Conservation (phyloP, 2,329 filamentous ascomycete species). For the Emericellopsis cladophorae region DNA sequence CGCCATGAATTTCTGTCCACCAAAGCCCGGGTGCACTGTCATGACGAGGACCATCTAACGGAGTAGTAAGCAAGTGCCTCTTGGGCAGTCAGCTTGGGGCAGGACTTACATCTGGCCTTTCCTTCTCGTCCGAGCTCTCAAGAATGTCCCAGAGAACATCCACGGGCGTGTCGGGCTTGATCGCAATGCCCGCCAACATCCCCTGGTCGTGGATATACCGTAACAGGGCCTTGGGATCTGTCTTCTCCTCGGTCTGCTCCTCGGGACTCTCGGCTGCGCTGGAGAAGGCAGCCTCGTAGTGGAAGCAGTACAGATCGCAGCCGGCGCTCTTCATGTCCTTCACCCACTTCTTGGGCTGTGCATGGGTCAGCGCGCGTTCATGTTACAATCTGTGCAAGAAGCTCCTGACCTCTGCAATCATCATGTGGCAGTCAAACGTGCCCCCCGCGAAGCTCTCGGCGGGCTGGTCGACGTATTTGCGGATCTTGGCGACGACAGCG, state of each 20-base stretch:
- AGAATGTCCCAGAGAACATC: constrained; percentile 88
- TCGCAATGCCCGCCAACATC: constrained; percentile 84
- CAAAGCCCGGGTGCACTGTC: constrained; percentile 96
- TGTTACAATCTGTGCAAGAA: neutral
- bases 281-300: constrained; percentile 92
- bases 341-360: constrained; percentile 97
- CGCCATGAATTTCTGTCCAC: constrained; percentile 97
- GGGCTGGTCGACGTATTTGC: constrained; percentile 70
- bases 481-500: constrained; percentile 89
- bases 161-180: constrained; percentile 85
- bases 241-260: constrained; percentile 54
- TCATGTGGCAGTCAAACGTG: constrained; percentile 99
- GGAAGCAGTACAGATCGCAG: constrained; percentile 99
- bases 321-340: constrained; percentile 88
- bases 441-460: constrained; percentile 60
- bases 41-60: constrained; percentile 91
- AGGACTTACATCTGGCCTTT: constrained; percentile 66
- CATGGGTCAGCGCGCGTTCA: neutral
- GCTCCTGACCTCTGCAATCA: constrained; percentile 81
- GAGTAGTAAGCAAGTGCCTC: neutral
- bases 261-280: constrained; percentile 73
- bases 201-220: constrained; percentile 81
- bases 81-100: constrained; percentile 4
- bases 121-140: constrained; percentile 56
- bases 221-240: constrained; percentile 74